Conservation (phyloP, 192 early-diverging fungal species). For the Coemansia sp. region DNA sequence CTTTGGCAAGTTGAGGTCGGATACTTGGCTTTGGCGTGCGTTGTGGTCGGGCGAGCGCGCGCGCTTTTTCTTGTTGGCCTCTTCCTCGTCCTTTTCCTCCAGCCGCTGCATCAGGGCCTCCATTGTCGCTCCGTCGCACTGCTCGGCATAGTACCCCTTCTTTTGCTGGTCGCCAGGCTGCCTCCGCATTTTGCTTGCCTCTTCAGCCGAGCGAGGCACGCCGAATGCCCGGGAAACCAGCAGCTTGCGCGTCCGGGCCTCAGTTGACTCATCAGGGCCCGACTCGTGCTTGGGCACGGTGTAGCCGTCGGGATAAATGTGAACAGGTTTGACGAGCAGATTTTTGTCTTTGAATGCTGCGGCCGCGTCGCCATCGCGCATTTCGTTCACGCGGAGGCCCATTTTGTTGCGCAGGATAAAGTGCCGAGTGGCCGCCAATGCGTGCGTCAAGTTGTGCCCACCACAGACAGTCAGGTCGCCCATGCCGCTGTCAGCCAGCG, state of each 20-base stretch:
- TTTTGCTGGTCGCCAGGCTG: constrained; percentile 24
- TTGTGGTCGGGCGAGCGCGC: constrained; percentile 24
- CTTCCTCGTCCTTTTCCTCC: constrained; percentile 30
- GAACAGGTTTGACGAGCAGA: constrained; percentile 66
- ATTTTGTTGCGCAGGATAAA: constrained; percentile 73
- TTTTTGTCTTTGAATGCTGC: constrained; percentile 67
- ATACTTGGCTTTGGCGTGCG: constrained; percentile 8
- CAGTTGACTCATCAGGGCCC: constrained; percentile 36
- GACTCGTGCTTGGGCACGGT: constrained; percentile 2
- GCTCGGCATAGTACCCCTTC: constrained; percentile 28
- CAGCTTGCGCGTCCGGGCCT: constrained; percentile 9
- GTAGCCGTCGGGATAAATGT: constrained; percentile 61
- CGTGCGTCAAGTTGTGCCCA: constrained; percentile 79
- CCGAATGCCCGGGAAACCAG: constrained; percentile 41
- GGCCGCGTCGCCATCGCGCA: constrained; percentile 44
- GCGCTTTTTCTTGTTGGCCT: constrained; percentile 33
- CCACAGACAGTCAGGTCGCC: constrained; percentile 69
- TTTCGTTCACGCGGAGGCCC: constrained; percentile 62
- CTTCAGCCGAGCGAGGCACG: constrained; percentile 12
- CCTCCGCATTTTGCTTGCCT: constrained; percentile 7
- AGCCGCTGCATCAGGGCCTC: constrained; percentile 35
- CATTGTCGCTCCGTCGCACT: constrained; percentile 32
- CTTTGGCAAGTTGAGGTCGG: constrained; percentile 26
- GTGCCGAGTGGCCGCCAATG: constrained; percentile 73
- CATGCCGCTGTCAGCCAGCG: constrained; percentile 74